Conservation (phyloP, 805 yeast genomes). For the Kluyveromyces dobzhanskii region DNA sequence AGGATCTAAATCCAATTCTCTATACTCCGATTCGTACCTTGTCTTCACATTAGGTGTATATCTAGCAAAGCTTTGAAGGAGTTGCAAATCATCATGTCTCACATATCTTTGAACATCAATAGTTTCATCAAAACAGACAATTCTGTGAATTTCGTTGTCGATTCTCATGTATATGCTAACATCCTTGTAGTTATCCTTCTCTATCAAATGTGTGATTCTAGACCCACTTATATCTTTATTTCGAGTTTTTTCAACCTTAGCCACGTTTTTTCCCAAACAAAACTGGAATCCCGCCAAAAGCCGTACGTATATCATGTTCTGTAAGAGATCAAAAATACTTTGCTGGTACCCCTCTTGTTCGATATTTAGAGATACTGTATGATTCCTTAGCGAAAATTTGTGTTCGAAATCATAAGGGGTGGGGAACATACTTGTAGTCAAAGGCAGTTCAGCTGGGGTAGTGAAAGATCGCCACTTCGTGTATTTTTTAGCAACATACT, state of each 20-base stretch:
- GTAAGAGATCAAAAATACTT: slow-evolving; percentile 54
- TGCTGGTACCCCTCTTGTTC: slow-evolving; percentile 43
- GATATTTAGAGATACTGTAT: slow-evolving; percentile 60
- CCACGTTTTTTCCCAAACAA: slow-evolving; percentile 64
- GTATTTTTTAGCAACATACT: slow-evolving; percentile 50
- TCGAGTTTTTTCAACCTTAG: slow-evolving; percentile 43
- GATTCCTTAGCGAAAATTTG: slow-evolving; percentile 75
- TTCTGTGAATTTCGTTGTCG: slow-evolving; percentile 79
- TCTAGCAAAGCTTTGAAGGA: slow-evolving; percentile 27
- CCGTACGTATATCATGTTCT: slow-evolving; percentile 81
- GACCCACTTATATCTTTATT: slow-evolving; percentile 39
- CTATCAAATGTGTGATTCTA: slow-evolving; percentile 49
- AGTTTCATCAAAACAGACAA: slow-evolving; percentile 58
- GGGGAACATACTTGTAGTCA: slow-evolving; percentile 74
- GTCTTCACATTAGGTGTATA: slow-evolving; percentile 62
- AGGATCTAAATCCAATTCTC: slow-evolving; percentile 48
- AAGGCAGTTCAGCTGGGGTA: slow-evolving; percentile 89
- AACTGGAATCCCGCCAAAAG: slow-evolving; percentile 85
- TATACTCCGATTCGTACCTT: slow-evolving; percentile 61
- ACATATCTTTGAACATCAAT: slow-evolving; percentile 73
- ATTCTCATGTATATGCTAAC: slow-evolving; percentile 65
- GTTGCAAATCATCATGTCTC: slow-evolving; percentile 29
- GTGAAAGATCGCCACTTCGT: slow-evolving; percentile 91
- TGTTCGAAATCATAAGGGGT: slow-evolving; percentile 54
- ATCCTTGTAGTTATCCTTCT: slow-evolving; percentile 38